Evolutionary conservation across 495 filamentous ascomycete genomes (phyloP), one percentile per base, ranked within the genome.

Genomic region (Hypoxylon fuscum): DNA sequence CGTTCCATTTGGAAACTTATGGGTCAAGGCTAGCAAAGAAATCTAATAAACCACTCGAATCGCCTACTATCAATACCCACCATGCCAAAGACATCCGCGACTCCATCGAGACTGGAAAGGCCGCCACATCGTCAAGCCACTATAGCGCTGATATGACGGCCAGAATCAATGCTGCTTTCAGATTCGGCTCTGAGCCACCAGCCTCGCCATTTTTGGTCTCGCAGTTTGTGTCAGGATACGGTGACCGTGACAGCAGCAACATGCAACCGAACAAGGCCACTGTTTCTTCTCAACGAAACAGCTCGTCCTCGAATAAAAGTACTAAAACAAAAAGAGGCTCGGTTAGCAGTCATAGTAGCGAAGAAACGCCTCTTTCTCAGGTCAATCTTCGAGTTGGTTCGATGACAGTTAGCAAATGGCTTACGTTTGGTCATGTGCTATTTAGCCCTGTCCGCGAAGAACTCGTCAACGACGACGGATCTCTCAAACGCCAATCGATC

Each of bases 351-450:
- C 72, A 76, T 20, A 72, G 51, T 45, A 80, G 74, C 37, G 72
- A 74, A 35, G 66, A 85, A 48, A 87, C 85, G 10, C 83, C 88
- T 6, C 82, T 85, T 12, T 85, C 90, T 0, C 86, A 89, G 52
- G 90, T 90, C 40, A 95, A 96, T 74, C 85, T 97, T 48, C 83
- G 92, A 10, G 92, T 93, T 3, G 91, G 88, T 35, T 83, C 80
- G 20, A 84, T 85, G 82, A 85, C 82, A 15, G 82, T 85, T 17
- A 82, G 79, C 69, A 84, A 84, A 56, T 98, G 94, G 93, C 83
- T 99, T 18, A 94, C 92, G 6, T 98, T 97, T 74, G 95, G 95
- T 11, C 87, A 93, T 49, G 93, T 98, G 0, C 84, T 99, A 7
- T 96, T 99, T 76, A 96, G 91, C 65, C 95, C 96, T 3, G 91